Evolutionary conservation across 2,329 filamentous ascomycete genomes (phyloP).

Genomic region (Alternaria postmessia): DNA sequence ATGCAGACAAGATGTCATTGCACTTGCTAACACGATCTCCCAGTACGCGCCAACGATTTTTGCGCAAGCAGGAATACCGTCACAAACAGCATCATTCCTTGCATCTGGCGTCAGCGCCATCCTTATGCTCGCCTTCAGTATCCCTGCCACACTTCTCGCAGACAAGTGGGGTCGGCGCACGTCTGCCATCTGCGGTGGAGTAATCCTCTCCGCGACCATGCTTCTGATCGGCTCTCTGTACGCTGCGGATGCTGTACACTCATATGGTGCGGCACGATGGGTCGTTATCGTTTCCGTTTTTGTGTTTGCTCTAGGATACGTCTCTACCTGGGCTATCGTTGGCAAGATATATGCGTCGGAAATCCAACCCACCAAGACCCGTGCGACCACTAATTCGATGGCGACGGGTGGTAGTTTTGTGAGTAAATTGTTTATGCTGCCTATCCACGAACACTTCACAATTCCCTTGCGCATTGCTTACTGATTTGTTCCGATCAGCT

Average conservation of each 20-base stretch:
- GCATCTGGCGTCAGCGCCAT: neutral
- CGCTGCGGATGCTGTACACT: neutral
- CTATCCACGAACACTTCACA: rapidly evolving
- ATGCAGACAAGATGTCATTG: neutral
- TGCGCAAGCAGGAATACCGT: neutral
- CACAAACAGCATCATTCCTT: neutral
- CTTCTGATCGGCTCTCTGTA: neutral
- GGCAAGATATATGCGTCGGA: neutral
- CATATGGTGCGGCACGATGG: neutral
- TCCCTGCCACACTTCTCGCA: neutral
- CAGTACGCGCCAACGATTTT: neutral
- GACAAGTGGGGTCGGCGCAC: neutral
- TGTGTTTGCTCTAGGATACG: neutral
- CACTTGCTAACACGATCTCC: neutral
- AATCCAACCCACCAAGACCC: neutral
- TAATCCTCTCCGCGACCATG: neutral
- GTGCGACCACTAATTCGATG: neutral
- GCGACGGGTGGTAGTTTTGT: neutral
- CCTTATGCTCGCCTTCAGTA: neutral
- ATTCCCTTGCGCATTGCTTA: neutral
- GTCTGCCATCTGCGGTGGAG: neutral
- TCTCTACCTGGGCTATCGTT: neutral
- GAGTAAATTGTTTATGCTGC: neutral
- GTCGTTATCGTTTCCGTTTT: neutral
- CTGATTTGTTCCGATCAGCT: neutral